Evolutionary conservation across 164 flowering plant species (phyloP).

Genomic region (Hamamelis virginiana): DNA sequence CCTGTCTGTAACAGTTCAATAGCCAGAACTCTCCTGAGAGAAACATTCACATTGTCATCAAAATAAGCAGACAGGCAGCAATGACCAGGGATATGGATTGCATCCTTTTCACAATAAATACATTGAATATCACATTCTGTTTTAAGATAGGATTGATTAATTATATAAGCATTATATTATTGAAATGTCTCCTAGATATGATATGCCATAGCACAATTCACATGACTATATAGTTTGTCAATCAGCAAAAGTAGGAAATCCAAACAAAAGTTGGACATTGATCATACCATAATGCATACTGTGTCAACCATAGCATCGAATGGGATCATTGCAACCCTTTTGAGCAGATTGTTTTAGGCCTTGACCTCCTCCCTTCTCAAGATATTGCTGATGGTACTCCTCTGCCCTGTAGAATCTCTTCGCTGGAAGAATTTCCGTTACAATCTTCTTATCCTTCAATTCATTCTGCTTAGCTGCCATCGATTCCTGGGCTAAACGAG

Average conservation of each 20-base stretch:
- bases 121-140: background rate
- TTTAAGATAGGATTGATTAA: background rate
- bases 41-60: too few relatives aligned
- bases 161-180: background rate
- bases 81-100: background rate
- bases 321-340: slow-evolving; percentile 85
- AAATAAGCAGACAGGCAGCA: too few relatives aligned
- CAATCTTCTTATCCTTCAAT: slow-evolving; percentile 46
- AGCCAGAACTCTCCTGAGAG: too few relatives aligned
- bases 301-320: slow-evolving; percentile 70
- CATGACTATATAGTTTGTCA: too few relatives aligned
- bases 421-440: slow-evolving; percentile 72
- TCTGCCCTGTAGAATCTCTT: slow-evolving; percentile 68
- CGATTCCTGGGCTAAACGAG: slow-evolving; percentile 52
- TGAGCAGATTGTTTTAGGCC: slow-evolving; percentile 61
- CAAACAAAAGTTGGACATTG: background rate
- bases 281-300: background rate
- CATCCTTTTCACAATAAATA: background rate
- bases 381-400: slow-evolving; percentile 73
- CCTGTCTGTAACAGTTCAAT: too few relatives aligned
- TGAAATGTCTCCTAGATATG: background rate
- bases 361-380: slow-evolving; percentile 59
- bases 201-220: background rate
- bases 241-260: background rate
- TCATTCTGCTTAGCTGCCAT: slow-evolving; percentile 58